Base-by-base conservation (phyloP, 331 rosid species). In the Saraca asoca region DNA sequence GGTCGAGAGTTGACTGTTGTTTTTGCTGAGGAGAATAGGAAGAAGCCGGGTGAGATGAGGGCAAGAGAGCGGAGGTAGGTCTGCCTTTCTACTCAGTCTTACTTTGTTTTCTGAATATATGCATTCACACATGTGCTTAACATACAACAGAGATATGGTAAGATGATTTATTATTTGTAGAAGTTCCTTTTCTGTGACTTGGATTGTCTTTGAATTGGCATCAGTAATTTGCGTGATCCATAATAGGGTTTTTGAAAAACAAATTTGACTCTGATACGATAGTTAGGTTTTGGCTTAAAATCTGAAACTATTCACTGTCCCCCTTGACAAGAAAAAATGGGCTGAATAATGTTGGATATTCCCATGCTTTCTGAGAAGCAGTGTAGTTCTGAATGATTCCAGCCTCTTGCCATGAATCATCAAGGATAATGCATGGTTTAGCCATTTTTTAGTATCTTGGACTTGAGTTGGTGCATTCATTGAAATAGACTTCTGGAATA, bases 1-100 rank as follows among this genome's bases (percentile, higher is more conserved):
- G 97, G 99, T 63, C 88, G 99, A 7, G 97, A 94, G 83, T 41
- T 94, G 64, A 94, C 99, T 58, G 99, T 94, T 72, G 99, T 94
- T 41, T 94, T 85, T 70, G 99, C 99, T 12, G 99, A 94, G 87
- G 99, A 94, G 80, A 94, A 94, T 53, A 88, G 99, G 61, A 94
- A 94, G 95, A 94, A 94, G 80, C 99, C 99, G 9, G 37, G 69
- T 51, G 99, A 94, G 72, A 94, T 94, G 99, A 83, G 97, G 80
- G 17, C 80, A 12, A 85, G 99, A 59, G 99, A 90, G 62, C 73
- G 91, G 51, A 82, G 85, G 74, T 78, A 41, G 5, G 12, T 54
- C 45, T 44, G 53, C 64, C 15, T 14, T 57, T 60, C 17, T 57
- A 14, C 53, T 31, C 63, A n/a, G 46, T 49, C 57, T 48, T 17